Evolutionary conservation across 2,329 filamentous ascomycete genomes (phyloP).

Genomic region (Seiridium unicorne): DNA sequence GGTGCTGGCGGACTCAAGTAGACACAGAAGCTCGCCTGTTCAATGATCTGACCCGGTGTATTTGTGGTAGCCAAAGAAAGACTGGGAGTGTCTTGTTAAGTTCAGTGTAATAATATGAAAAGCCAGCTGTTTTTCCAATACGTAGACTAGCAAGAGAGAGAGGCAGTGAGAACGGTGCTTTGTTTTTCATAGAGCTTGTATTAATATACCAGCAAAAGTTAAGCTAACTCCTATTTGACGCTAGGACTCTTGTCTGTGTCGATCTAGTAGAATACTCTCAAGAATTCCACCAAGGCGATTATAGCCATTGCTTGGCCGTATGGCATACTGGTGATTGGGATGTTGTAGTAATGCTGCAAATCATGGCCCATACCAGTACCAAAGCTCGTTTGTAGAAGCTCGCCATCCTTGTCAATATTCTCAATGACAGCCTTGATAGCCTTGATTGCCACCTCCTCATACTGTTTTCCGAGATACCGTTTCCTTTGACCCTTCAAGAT

Average conservation of each 20-base stretch:
- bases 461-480: constrained; percentile 64
- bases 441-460: constrained; percentile 59
- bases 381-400: constrained; percentile 73
- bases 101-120: too few relatives aligned
- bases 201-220: too few relatives aligned
- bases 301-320: constrained; percentile 85
- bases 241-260: too few relatives aligned
- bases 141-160: too few relatives aligned
- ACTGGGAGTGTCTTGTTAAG: too few relatives aligned
- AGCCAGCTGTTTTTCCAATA: too few relatives aligned
- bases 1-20: not conserved
- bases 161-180: too few relatives aligned
- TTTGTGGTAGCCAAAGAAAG: too few relatives aligned
- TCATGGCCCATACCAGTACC: constrained; percentile 75
- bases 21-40: not conserved
- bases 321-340: constrained; percentile 76
- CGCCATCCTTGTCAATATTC: constrained; percentile 65
- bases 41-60: too few relatives aligned
- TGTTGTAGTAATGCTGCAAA: constrained; percentile 75
- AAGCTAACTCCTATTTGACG: too few relatives aligned
- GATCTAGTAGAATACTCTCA: constrained; percentile 54
- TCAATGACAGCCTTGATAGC: constrained; percentile 66
- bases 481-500: constrained; percentile 72
- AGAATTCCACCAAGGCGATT: constrained; percentile 74
- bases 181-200: too few relatives aligned